phyloP scores from a whole-genome alignment of 371 early-diverging fungal genomes.

The Encephalitozoon hellem region DNA sequence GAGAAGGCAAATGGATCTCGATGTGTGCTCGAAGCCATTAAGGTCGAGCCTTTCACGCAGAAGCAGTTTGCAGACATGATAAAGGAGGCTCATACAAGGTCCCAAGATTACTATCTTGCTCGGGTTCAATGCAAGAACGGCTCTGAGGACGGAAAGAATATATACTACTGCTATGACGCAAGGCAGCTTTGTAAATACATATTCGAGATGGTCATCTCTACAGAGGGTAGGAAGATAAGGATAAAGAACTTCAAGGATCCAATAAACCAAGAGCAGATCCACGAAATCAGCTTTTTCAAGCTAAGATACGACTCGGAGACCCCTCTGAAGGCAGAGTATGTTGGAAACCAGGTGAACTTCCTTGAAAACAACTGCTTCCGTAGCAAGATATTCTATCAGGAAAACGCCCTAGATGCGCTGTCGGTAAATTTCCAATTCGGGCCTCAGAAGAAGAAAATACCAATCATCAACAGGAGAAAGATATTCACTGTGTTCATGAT shows the following conservation, averaged over 20 bases:
- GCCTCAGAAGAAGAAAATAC: constrained; percentile 33
- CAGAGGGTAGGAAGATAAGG: constrained; percentile 58
- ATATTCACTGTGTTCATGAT: constrained; percentile 31
- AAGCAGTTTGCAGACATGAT: constrained; percentile 58
- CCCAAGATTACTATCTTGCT: constrained; percentile 55
- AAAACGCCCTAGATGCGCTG: constrained; percentile 61
- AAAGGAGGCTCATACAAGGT: constrained; percentile 43
- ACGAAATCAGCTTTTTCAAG: constrained; percentile 60
- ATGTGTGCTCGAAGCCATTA: constrained; percentile 51
- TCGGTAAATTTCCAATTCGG: constrained; percentile 61
- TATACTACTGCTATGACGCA: constrained; percentile 60
- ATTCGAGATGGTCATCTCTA: constrained; percentile 62
- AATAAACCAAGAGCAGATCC: constrained; percentile 50
- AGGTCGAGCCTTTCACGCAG: constrained; percentile 60
- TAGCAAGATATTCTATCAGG: constrained; percentile 59
- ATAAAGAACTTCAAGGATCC: constrained; percentile 62
- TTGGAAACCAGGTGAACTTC: constrained; percentile 60
- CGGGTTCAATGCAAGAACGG: constrained; percentile 27
- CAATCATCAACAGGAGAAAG: constrained; percentile 35
- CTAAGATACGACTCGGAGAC: constrained; percentile 56
- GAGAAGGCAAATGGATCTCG: constrained; percentile 47
- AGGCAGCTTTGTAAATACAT: constrained; percentile 62
- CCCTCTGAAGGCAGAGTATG: constrained; percentile 55
- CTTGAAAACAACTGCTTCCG: constrained; percentile 59
- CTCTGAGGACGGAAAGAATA: not conserved